Evolutionary conservation across 805 yeast genomes (phyloP).

Genomic region (Sugiyamaella americana): DNA sequence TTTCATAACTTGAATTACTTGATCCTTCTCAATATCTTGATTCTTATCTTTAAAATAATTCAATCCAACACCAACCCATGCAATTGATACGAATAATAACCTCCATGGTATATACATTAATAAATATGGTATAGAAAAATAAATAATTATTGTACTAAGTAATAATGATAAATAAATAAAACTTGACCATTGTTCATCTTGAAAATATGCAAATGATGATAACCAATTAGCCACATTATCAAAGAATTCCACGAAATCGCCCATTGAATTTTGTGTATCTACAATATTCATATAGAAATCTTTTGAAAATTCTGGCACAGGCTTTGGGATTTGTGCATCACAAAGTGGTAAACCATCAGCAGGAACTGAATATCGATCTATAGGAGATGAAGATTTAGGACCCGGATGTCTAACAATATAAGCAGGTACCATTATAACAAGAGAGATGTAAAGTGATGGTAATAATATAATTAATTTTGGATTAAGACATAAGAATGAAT

Average conservation of each 20-base stretch:
- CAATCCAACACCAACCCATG: slow-evolving; percentile 44
- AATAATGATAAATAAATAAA: slow-evolving; percentile 41
- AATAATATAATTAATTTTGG: slow-evolving; percentile 49
- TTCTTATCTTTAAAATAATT: slow-evolving; percentile 4
- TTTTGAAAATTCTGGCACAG: slow-evolving; percentile 70
- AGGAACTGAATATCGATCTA: slow-evolving; percentile 39
- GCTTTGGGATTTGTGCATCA: slow-evolving; percentile 50
- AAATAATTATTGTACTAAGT: slow-evolving; percentile 29
- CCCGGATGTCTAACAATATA: slow-evolving; percentile 60
- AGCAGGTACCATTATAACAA: slow-evolving; percentile 60
- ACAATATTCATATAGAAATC: slow-evolving; percentile 75
- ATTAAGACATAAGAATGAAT: slow-evolving; percentile 52
- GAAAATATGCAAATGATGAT: slow-evolving; percentile 54
- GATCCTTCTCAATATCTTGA: too few relatives aligned
- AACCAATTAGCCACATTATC: slow-evolving; percentile 49
- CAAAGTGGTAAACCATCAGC: slow-evolving; percentile 44
- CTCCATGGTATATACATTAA: slow-evolving; percentile 34
- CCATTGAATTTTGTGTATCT: slow-evolving; percentile 77
- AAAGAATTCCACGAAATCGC: slow-evolving; percentile 54
- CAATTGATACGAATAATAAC: slow-evolving; percentile 30
- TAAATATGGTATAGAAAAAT: slow-evolving; percentile 28
- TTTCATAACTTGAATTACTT: background rate
- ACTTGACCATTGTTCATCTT: slow-evolving; percentile 49
- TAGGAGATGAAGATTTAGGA: slow-evolving; percentile 32
- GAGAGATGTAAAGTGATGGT: slow-evolving; percentile 44